Conservation (phyloP, 1,284 basidiomycete genomes). For the Ustilago sp. region DNA sequence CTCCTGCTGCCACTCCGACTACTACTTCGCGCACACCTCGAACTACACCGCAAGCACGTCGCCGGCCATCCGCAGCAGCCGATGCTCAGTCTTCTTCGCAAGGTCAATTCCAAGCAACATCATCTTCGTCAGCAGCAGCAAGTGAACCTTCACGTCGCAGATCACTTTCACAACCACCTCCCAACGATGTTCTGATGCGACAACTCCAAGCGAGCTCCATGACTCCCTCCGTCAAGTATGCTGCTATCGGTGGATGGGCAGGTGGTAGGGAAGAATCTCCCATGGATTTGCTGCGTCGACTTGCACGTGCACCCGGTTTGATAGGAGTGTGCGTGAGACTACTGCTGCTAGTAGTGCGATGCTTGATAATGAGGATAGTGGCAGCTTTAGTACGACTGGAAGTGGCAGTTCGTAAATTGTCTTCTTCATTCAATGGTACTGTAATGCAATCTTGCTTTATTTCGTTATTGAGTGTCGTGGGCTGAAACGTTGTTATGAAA, state of each 20-base stretch:
- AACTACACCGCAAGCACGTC: conserved; percentile 24
- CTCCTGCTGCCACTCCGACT: conserved; percentile 10
- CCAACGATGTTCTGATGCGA: conserved; percentile 44
- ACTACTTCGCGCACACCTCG: conserved; percentile 24
- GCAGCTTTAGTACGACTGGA: no score
- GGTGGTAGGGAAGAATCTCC: no score
- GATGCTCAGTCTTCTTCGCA: conserved; percentile 4
- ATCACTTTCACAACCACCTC: conserved; percentile 51
- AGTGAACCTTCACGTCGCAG: conserved; percentile 25
- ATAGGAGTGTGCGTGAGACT: no score
- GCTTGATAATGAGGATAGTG: no score
- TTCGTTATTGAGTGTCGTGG: no score
- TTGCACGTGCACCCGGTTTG: no score
- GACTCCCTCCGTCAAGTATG: conserved; percentile 36
- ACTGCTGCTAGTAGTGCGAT: no score
- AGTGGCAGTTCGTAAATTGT: no score
- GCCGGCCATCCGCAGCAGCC: conserved; percentile 13
- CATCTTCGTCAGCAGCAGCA: not conserved
- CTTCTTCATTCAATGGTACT: no score
- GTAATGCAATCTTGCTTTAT: no score
- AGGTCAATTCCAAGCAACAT: conserved; percentile 1
- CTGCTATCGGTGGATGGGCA: not conserved
- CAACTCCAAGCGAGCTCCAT: conserved; percentile 34
- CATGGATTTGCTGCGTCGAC: no score
- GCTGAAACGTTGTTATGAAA: no score